Conservation (phyloP, 2,329 filamentous ascomycete genomes). For the Aplosporella prunicola region DNA sequence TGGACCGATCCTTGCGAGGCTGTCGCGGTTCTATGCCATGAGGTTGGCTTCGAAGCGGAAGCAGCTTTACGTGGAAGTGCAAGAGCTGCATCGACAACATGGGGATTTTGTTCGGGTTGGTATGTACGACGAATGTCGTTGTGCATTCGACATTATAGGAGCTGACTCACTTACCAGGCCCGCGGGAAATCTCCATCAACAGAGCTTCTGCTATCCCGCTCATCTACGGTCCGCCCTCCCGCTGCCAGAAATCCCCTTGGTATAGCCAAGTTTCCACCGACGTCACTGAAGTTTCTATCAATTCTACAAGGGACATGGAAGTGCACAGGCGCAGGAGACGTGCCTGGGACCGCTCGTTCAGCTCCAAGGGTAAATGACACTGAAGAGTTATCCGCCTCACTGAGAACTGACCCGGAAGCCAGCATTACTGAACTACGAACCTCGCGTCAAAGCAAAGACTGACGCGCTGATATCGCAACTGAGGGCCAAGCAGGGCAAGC, state of each 20-base stretch:
- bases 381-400: too few species aligned
- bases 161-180: too few species aligned
- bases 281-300: conserved; percentile 18
- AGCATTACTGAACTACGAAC: conserved; percentile 18
- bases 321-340: conserved; percentile 23
- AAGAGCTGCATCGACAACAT: conserved; percentile 3
- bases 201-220: conserved; percentile 17
- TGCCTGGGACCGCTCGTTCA: conserved; percentile 26
- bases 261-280: conserved; percentile 8
- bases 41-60: conserved; percentile 1
- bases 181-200: conserved; percentile 19
- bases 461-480: conserved; percentile 19
- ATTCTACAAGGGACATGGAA: conserved; percentile 20
- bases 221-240: conserved; percentile 26
- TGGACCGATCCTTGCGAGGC: conserved; percentile 2
- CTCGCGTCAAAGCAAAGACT: conserved; percentile 24
- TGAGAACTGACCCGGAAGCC: neutral
- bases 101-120: conserved; percentile 11
- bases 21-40: conserved; percentile 7
- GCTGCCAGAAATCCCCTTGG: conserved; percentile 17
- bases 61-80: conserved; percentile 8
- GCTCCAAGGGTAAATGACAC: conserved; percentile 14
- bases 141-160: too few species aligned
- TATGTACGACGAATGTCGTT: conserved; percentile 5
- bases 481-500: conserved; percentile 15